Evolutionary conservation across 177 flowering plant genomes (phyloP).

Genomic region (Telopea speciosissima): DNA sequence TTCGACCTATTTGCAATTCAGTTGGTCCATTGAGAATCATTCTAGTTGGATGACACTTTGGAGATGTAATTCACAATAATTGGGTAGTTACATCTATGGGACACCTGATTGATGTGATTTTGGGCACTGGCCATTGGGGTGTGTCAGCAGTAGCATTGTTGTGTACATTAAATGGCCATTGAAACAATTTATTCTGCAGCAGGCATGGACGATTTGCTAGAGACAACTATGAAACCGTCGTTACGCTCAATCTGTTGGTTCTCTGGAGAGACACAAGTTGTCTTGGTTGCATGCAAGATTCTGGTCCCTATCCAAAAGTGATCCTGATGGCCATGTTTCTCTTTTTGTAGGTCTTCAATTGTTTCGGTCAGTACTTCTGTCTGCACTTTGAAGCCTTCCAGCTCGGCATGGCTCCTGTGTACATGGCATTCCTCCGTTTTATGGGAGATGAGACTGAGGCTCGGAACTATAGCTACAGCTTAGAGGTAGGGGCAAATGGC

Average conservation of each 20-base stretch:
- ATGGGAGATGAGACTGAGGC: constrained; percentile 52
- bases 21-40: not conserved
- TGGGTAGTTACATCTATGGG: not conserved
- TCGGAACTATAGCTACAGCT: constrained; percentile 39
- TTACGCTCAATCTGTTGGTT: not conserved
- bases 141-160: not conserved
- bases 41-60: not conserved
- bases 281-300: not conserved
- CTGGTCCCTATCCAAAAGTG: no score
- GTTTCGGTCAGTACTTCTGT: constrained; percentile 53
- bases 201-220: no score
- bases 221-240: not conserved
- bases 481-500: constrained; percentile 51
- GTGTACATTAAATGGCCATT: not conserved
- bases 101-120: not conserved
- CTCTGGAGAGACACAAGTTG: not conserved
- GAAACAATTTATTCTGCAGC: no score
- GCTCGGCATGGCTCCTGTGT: constrained; percentile 45
- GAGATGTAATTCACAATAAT: not conserved
- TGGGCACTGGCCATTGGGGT: not conserved
- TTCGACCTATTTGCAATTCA: not conserved
- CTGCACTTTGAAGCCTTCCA: constrained; percentile 53
- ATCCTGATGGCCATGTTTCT: not conserved
- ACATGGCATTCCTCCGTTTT: constrained; percentile 54
- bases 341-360: constrained; percentile 39